Base-by-base conservation (phyloP, 768 basidiomycete species). In the Exsudoporus frostii region DNA sequence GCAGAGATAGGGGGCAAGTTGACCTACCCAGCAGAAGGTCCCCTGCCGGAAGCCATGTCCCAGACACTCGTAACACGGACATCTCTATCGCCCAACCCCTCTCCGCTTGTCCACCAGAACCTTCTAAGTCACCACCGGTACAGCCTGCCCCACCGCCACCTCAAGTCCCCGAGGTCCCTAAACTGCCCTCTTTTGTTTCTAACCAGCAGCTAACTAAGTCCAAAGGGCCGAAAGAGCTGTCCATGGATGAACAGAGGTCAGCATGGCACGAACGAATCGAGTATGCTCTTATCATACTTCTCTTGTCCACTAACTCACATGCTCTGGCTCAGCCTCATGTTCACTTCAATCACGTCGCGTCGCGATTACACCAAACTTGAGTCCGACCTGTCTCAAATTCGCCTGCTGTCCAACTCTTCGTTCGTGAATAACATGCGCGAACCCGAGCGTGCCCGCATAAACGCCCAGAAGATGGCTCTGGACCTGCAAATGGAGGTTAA, bases 231-330 rank as follows among this genome's bases (percentile, higher is more conserved):
- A 67, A 65, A 44, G 65, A 60, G 11, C 37, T 67, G 19, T 63
- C 73, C n/a, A 32, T 64, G 20, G 73, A 72, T 4, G 74, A 77
- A 45, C 74, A 71, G 43, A 65, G 65, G n/a, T 57, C 52, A 24
- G 59, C 68, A 39, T 77, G 76, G 76, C 63, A 70, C 33, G 67
- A 72, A 34, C 74, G 76, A 25, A 65, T 78, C 33, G 69, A 71
- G 76, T 77, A 56, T 41, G 76, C 58, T 36, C 43, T 41, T 10
- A n/a, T 46, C 14, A 10, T 39, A 2, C 45, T 40, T 30, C 9
- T 40, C 40, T 29, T 17, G 19, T 39, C 27, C 37, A 37, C 37
- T 39, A 29, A 40, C 38, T 52, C n/a, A 59, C 29, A 8, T 34
- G 17, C 15, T 46, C 39, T 10, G 24, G 32, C n/a, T 27, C 47